Evolutionary conservation across 805 yeast genomes (phyloP).

Genomic region (Candida multigemmis): DNA sequence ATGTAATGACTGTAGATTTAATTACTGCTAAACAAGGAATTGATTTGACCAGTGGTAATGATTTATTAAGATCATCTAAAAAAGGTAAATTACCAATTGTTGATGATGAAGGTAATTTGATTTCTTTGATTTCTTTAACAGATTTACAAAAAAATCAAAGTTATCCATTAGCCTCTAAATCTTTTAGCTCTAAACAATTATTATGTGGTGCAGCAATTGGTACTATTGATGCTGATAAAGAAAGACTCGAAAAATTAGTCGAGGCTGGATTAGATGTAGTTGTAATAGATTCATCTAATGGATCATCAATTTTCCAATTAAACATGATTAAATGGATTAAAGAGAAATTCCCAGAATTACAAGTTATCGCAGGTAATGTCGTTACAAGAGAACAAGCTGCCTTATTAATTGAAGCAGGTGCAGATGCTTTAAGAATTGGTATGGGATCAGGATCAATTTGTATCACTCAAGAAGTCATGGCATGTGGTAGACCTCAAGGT

Average conservation of each 20-base stretch:
- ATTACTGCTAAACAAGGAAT: constrained; percentile 81
- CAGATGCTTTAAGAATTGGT: constrained; percentile 97
- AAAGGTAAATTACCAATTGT: constrained; percentile 97
- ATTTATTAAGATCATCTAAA: constrained; percentile 82
- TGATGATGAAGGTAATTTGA: constrained; percentile 65
- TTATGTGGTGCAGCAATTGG: constrained; percentile 99
- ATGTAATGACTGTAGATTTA: constrained; percentile 84
- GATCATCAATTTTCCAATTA: constrained; percentile 91
- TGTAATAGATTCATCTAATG: constrained; percentile 92
- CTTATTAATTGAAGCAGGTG: constrained; percentile 86
- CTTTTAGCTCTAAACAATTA: constrained; percentile 86
- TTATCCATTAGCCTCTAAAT: constrained; percentile 92
- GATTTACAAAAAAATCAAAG: constrained; percentile 93
- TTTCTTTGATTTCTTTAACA: constrained; percentile 87
- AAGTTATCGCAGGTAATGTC: constrained; percentile 96
- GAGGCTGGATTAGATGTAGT: constrained; percentile 98
- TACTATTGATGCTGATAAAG: constrained; percentile 82
- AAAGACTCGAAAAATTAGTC: constrained; percentile 74
- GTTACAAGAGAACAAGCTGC: constrained; percentile 99
- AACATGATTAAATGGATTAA: constrained; percentile 92
- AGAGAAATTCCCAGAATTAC: constrained; percentile 63
- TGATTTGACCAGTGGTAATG: constrained; percentile 78
- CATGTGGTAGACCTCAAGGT: constrained; percentile 99
- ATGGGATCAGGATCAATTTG: constrained; percentile 99
- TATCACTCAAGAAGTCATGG: constrained; percentile 99